Evolutionary conservation across 169 alveolate genomes (phyloP), one percentile per base, ranked within the genome.

Genomic region (Besnoitia besnoiti): DNA sequence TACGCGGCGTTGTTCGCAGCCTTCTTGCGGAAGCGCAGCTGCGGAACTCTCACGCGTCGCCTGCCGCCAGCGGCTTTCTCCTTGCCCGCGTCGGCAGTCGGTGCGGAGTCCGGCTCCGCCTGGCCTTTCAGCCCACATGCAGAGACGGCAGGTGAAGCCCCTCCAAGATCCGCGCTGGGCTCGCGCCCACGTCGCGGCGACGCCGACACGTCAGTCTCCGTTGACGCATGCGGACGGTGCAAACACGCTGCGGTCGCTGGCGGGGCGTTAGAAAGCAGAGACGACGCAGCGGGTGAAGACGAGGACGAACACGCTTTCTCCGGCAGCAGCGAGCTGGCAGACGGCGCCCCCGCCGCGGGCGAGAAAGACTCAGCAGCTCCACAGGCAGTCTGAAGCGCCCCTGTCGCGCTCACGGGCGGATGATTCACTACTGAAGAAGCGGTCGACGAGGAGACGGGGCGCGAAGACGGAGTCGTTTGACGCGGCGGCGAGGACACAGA

Each of bases 11-110:
- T 35, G 16, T 21, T 77, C 46, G 85, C 46, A 5, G 46, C 44
- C 46, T 47, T 33, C 51, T 40, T 33, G 21, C 37, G 55, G n/a
- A 21, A 44, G 37, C 40, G 51, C 50, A 77, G 85, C 85, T 40
- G 85, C 85, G 85, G 85, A n/a, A 77, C 80, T 67, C 80, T 30
- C 46, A 67, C 80, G 42, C 47, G 46, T 1, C 67, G 67, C 67
- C 12, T 1, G 67, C 67, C 67, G 12, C 67, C 67, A 3, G 67
- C 33, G 3, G 33, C 67, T 19, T 55, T 55, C 3, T 21, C 67
- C 30, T 55, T 55, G 33, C 24, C 67, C 24, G 30, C 67, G 24
- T 3, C n/a, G n/a, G n/a, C n/a, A n/a, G n/a, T n/a, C n/a, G n/a
- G 14, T 49, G 55, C 27, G 67, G 67, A 55, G 67, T 55, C n/a